A percentile compares a stretch with the other conserved stretches of the same genome.
Conservation (phyloP, 768 basidiomycete species). For the Lactarius akahatsu region DNA sequence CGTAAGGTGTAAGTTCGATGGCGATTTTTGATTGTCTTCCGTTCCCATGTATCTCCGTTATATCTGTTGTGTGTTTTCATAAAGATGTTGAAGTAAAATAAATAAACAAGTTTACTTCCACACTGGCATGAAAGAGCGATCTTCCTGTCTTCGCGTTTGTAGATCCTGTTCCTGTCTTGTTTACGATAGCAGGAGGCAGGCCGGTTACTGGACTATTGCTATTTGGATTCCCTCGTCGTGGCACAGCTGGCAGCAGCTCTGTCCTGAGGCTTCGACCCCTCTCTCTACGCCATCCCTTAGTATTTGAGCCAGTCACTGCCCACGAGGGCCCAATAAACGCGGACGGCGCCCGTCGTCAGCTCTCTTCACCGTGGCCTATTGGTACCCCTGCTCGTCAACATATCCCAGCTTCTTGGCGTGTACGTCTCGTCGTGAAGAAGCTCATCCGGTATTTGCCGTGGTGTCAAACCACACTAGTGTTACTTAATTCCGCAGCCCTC, state of each 20-base stretch:
- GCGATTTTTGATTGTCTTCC: background rate
- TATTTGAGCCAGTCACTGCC: slow-evolving; percentile 42
- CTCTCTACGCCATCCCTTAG: slow-evolving; percentile 38
- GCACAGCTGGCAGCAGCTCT: background rate
- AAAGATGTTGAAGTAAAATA: background rate
- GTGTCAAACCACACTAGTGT: slow-evolving; percentile 44
- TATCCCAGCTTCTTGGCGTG: slow-evolving; percentile 51
- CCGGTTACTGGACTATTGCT: too few relatives aligned
- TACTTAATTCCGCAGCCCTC: slow-evolving; percentile 50
- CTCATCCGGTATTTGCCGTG: slow-evolving; percentile 52
- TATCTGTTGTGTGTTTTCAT: background rate
- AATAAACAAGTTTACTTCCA: background rate
- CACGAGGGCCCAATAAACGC: slow-evolving; percentile 61
- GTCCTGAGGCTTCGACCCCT: slow-evolving; percentile 30
- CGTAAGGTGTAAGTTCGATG: background rate
- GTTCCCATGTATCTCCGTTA: background rate
- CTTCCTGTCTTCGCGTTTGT: too few relatives aligned
- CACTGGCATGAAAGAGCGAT: too few relatives aligned
- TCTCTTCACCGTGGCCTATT: background rate
- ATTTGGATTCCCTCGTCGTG: background rate
- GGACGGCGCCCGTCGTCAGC: slow-evolving; percentile 60
- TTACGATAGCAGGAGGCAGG: too few relatives aligned
- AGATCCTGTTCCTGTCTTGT: too few relatives aligned
- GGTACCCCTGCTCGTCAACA: too few relatives aligned
- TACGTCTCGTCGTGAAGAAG: slow-evolving; percentile 59